These are phyloP conservation scores for Polygonum maritimum DNA, from an alignment of 148 eudicot genomes.

Conservation along the genomic window DNA sequence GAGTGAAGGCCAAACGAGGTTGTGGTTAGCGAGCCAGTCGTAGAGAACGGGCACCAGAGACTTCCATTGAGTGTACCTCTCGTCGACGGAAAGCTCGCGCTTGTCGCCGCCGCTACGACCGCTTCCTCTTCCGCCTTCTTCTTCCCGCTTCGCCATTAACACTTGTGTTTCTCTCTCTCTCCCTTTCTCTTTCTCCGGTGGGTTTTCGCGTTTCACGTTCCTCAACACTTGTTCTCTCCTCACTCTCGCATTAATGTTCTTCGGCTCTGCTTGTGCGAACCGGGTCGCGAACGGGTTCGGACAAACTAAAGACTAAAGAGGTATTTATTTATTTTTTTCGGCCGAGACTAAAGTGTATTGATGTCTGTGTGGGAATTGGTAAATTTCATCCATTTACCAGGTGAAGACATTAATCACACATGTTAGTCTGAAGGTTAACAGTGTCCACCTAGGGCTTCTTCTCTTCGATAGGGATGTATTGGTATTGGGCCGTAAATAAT, in stretches of 20 bases:
- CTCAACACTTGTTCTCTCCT: neutral
- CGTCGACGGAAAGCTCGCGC: constrained; percentile 42
- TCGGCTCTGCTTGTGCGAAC: neutral
- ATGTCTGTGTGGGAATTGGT: no score
- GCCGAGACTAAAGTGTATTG: no score
- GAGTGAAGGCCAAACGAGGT: constrained; percentile 91
- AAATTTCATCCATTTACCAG: no score
- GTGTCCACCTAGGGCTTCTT: no score
- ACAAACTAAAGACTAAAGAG: neutral
- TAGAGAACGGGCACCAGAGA: constrained; percentile 75
- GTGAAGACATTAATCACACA: no score
- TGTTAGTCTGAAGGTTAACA: no score
- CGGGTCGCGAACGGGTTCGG: neutral
- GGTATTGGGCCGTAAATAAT: no score
- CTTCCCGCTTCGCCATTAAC: constrained; percentile 8
- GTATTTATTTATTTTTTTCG: no score
- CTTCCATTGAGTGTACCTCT: constrained; percentile 79
- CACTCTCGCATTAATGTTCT: neutral
- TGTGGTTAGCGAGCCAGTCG: constrained; percentile 92
- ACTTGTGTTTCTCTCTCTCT: neutral
- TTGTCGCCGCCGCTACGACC: constrained; percentile 14
- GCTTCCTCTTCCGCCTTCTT: neutral
- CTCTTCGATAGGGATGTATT: no score
- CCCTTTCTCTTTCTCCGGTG: neutral
- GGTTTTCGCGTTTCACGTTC: neutral